Evolutionary conservation across 2,329 filamentous ascomycete species (phyloP), one percentile per base, ranked within the genome.

Genomic region (Sclerotinia glacialis): DNA sequence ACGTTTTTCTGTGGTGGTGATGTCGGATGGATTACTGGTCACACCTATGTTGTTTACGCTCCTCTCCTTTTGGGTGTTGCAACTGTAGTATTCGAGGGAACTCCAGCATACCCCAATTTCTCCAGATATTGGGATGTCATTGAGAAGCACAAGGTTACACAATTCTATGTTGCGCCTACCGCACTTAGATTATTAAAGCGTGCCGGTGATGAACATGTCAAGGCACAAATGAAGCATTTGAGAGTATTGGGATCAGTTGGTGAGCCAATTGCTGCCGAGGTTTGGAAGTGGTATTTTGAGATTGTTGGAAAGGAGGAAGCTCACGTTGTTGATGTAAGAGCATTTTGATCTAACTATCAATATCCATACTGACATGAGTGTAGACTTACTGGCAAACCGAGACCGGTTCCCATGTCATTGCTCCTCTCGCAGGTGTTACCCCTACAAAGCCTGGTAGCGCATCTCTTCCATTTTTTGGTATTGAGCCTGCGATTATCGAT

Each of bases 311-410:
- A 93, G 84, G 89, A 94, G 79, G 89, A 96, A 79, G 90, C 92
- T 59, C 95, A 99, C 76, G 84, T 99, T 78, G 89, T 97, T 65
- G 95, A 99, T 78, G 93, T 96, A 83, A 85, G 92, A 85, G 92
- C 8, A 40, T 58, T 18, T 37, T 26, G 7, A 50, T 50, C n/a
- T 23, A 23, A 55, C 67, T 74, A 65, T 73, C 74, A 72, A 65
- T 16, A 69, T 69, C 0, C 56, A 65, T 67, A 50, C 74, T 76
- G 28, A 71, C 59, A 42, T 21, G 23, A 65, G 23, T 67, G 63
- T 77, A 97, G 92, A 99, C 95, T 64, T 99, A 99, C 85, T 99
- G 95, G 95, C 95, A 99, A 86, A 99, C 95, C 64, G 95, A 99
- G 83, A 99, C 95, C 2, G 95, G 95, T 66, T 98, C 92, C 70